A percentile compares a stretch with the other conserved stretches of the same genome.
These are phyloP conservation scores for Candida insectalens DNA, from an alignment of 805 yeast genomes.

Conservation along the genomic window DNA sequence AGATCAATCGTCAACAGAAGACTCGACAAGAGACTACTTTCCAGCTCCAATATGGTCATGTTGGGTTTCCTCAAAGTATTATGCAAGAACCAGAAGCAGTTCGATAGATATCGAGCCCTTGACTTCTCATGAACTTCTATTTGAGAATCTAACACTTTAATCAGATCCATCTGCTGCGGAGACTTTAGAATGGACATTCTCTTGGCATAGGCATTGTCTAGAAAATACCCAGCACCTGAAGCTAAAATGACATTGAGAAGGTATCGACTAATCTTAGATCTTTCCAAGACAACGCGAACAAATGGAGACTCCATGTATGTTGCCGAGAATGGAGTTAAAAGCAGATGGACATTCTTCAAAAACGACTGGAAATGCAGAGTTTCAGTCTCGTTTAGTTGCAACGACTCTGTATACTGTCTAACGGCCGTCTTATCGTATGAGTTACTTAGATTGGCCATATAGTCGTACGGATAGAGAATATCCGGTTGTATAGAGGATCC, in stretches of 20 bases:
- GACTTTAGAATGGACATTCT: slow-evolving; percentile 4
- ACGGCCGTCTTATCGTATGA: slow-evolving; percentile 11
- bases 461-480: slow-evolving; percentile 10
- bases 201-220: slow-evolving; percentile 18
- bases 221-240: slow-evolving; percentile 49
- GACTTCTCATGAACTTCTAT: slow-evolving; percentile 39
- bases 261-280: slow-evolving; percentile 38
- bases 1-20: slow-evolving; percentile 51
- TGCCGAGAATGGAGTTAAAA: slow-evolving; percentile 19
- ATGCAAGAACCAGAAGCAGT: slow-evolving; percentile 50
- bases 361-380: slow-evolving; percentile 18
- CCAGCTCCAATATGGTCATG: slow-evolving; percentile 38
- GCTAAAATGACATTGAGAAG: slow-evolving; percentile 60
- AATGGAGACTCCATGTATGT: slow-evolving; percentile 20
- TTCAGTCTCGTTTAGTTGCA: slow-evolving; percentile 15
- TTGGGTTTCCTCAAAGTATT: slow-evolving; percentile 29
- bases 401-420: slow-evolving; percentile 11
- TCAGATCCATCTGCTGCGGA: not conserved
- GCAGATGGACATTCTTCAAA: slow-evolving; percentile 19
- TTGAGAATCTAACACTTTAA: slow-evolving; percentile 8
- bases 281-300: slow-evolving; percentile 15
- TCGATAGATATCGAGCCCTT: slow-evolving; percentile 51
- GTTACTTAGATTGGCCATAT: slow-evolving; percentile 9
- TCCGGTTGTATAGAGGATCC: not conserved
- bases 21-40: slow-evolving; percentile 56